Evolutionary conservation across 1,284 basidiomycete genomes (phyloP).

Genomic region (Cutaneotrichosporon sp.): DNA sequence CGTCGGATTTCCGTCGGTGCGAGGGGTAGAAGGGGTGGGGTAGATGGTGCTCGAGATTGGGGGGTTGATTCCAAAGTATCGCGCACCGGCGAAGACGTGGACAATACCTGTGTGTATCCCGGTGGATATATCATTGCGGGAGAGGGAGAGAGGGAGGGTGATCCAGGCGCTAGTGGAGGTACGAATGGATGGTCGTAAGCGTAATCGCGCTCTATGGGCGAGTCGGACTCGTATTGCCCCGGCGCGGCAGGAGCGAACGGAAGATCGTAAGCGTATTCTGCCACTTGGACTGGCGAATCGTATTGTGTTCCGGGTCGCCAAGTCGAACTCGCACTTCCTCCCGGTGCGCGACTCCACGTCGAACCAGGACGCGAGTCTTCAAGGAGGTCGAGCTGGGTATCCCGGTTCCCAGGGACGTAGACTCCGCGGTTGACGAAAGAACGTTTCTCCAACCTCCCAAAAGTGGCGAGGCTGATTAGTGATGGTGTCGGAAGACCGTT

Average conservation of each 20-base stretch:
- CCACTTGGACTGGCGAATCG: neutral
- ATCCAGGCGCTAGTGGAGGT: neutral
- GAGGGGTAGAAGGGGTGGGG: neutral
- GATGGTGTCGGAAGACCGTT: conserved; percentile 15
- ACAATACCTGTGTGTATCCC: neutral
- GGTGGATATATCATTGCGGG: neutral
- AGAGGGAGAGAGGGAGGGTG: neutral
- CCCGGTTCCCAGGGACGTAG: conserved; percentile 14
- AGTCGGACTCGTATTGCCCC: too few relatives aligned
- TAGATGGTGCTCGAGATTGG: neutral
- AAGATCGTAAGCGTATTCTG: neutral
- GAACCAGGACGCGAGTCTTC: conserved; percentile 3
- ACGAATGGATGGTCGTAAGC: neutral
- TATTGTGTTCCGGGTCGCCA: neutral
- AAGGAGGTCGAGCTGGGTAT: conserved; percentile 14
- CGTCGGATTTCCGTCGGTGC: conserved; percentile 1
- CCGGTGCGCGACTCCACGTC: neutral
- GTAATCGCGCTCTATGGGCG: neutral
- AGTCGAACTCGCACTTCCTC: neutral
- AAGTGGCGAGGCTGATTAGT: conserved; percentile 17
- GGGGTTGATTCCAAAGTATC: conserved; percentile 11
- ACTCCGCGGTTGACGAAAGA: neutral
- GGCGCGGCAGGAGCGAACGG: neutral
- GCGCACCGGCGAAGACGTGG: neutral
- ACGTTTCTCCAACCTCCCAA: conserved; percentile 15